Evolutionary conservation across 2,329 filamentous ascomycete species (phyloP), one percentile per base, ranked within the genome.

Genomic region (Aspergillus alliaceus): DNA sequence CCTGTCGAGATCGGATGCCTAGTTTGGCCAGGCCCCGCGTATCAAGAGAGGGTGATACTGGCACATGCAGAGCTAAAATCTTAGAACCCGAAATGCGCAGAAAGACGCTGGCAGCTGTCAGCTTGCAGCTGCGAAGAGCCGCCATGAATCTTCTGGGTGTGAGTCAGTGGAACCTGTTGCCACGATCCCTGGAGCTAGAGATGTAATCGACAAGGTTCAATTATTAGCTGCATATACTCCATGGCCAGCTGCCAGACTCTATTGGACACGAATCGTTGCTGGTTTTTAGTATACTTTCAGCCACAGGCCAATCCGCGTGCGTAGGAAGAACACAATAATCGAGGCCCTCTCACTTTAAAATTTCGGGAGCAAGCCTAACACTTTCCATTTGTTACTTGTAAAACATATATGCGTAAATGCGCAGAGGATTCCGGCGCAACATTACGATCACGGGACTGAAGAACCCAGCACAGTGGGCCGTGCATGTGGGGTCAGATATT

Each of bases 371-470:
- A 40, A 39, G 56, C 56, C 57, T 61, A 32, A 52, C 54, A 40
- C 56, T 56, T 68, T 66, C 66, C 59, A 75, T 75, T 74, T 72
- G 72, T 70, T 64, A 61, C 68, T 58, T 60, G 57, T 60, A 56
- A 65, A 57, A 55, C 59, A 60, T 58, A 57, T 59, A 67, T 68
- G 69, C 69, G 66, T 56, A 60, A 66, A 57, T 65, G 61, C 64
- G 66, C 71, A 71, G 68, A 68, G 67, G 65, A 59, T 64, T 67
- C 68, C 66, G 67, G 71, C 44, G n/a, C 66, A 52, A 66, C 64
- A 66, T 66, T 67, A 62, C 58, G 64, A 70, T 75, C 75, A 77
- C 73, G 72, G 71, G 74, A 77, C 65, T 62, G 63, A 58, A 68
- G 57, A 61, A 68, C 71, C 74, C 74, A 67, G 62, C 64, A 62